Evolutionary conservation across 345 rosid species (phyloP).

Genomic region (Corchorus olitorius): DNA sequence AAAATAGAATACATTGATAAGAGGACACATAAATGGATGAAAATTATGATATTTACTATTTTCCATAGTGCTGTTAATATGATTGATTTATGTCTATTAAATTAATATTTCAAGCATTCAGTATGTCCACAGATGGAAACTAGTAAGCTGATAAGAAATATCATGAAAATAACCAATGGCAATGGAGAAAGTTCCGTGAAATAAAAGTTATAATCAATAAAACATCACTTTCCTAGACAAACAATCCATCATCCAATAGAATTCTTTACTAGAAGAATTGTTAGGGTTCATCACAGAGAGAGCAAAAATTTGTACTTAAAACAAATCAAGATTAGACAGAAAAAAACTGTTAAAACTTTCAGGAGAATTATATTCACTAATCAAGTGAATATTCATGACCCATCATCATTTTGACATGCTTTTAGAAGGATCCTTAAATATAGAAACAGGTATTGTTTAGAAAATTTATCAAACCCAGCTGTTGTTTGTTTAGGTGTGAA

Average conservation of each 20-base stretch:
- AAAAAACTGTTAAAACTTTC: too few species aligned
- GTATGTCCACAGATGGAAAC: background rate
- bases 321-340: too few species aligned
- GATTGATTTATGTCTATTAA: background rate
- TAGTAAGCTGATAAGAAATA: background rate
- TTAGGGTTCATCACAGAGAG: background rate
- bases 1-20: background rate
- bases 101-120: background rate
- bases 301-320: too few species aligned
- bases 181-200: background rate
- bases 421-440: too few species aligned
- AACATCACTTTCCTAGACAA: background rate
- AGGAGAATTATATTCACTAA: too few species aligned
- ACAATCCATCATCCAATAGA: background rate
- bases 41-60: background rate
- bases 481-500: background rate
- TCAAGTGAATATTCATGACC: too few species aligned
- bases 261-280: background rate
- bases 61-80: background rate
- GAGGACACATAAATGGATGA: background rate
- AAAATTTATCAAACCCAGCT: too few species aligned
- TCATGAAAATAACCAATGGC: background rate
- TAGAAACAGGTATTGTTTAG: too few species aligned
- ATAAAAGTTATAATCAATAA: background rate
- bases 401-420: too few species aligned